Conservation (phyloP, 768 basidiomycete species). For the Phanerochaete sordida region DNA sequence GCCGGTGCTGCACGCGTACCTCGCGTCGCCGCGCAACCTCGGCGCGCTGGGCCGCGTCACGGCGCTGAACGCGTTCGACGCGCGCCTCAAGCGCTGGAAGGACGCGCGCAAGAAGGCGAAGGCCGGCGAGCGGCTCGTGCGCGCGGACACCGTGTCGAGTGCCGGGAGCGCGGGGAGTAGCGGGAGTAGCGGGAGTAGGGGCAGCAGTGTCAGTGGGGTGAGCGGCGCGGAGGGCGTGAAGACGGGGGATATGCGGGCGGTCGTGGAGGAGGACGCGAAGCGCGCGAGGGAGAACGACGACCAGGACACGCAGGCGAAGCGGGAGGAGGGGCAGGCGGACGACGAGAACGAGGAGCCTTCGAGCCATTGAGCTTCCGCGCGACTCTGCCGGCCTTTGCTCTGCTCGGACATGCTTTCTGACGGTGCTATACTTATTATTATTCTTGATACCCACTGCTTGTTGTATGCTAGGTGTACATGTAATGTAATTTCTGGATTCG, state of each 20-base stretch:
- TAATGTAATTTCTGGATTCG: too few relatives aligned
- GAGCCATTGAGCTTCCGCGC: neutral
- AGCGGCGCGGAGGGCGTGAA: constrained; percentile 11
- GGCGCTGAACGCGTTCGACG: constrained; percentile 36
- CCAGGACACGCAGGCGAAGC: constrained; percentile 15
- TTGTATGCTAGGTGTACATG: neutral
- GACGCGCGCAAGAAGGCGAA: constrained; percentile 28
- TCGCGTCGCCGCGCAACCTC: constrained; percentile 30
- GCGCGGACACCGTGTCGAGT: constrained; percentile 10
- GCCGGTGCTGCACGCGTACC: constrained; percentile 33
- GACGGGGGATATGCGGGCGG: constrained; percentile 4
- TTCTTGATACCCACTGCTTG: neutral
- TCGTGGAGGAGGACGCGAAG: constrained; percentile 17
- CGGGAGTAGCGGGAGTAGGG: neutral
- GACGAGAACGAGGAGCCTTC: neutral
- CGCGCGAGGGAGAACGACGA: constrained; percentile 21
- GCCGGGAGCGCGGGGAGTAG: constrained; percentile 14
- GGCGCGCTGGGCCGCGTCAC: constrained; percentile 34
- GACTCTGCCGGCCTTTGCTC: too few relatives aligned
- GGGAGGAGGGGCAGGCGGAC: constrained; percentile 11
- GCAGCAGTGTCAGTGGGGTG: constrained; percentile 7
- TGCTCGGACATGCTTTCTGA: too few relatives aligned
- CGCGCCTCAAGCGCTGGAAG: constrained; percentile 34
- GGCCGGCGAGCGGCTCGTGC: constrained; percentile 12
- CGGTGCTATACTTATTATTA: neutral